These are phyloP conservation scores for Breviolum minutum DNA, from an alignment of 73 alveolate species.

Conservation along the genomic window DNA sequence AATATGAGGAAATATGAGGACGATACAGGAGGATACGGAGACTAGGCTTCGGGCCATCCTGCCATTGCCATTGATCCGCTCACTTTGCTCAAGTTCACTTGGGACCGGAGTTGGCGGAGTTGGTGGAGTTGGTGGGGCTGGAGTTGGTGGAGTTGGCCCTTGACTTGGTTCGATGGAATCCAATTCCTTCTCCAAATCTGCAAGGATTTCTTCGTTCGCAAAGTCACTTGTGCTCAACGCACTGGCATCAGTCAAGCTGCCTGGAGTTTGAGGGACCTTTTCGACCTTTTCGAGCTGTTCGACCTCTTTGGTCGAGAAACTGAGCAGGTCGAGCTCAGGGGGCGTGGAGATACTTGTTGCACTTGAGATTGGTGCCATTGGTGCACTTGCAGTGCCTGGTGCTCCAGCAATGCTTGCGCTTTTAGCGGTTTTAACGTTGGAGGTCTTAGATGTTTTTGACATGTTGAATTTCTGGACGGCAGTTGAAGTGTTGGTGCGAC, in stretches of 20 bases:
- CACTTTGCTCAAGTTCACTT: not conserved
- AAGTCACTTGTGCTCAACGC: not conserved
- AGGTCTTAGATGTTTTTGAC: no score
- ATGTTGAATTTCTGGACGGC: no score
- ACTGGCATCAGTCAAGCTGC: no score
- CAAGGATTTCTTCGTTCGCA: not conserved
- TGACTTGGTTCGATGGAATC: not conserved
- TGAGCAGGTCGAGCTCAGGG: no score
- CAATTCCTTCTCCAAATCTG: not conserved
- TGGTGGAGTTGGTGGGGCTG: not conserved
- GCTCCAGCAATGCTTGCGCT: no score
- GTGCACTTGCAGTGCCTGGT: no score
- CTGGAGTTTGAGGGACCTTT: no score
- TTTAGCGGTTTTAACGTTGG: no score
- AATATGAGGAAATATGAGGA: no score
- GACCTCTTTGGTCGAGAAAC: no score
- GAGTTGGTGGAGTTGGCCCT: not conserved
- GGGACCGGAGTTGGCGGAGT: not conserved
- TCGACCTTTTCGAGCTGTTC: no score
- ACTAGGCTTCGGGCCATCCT: not conserved
- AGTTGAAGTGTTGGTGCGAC: not conserved
- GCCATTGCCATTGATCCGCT: not conserved
- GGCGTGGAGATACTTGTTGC: not conserved
- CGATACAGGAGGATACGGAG: not conserved
- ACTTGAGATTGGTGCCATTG: no score